Evolutionary conservation across 2,329 filamentous ascomycete species (phyloP).

Genomic region (Sclerotinia glacialis): DNA sequence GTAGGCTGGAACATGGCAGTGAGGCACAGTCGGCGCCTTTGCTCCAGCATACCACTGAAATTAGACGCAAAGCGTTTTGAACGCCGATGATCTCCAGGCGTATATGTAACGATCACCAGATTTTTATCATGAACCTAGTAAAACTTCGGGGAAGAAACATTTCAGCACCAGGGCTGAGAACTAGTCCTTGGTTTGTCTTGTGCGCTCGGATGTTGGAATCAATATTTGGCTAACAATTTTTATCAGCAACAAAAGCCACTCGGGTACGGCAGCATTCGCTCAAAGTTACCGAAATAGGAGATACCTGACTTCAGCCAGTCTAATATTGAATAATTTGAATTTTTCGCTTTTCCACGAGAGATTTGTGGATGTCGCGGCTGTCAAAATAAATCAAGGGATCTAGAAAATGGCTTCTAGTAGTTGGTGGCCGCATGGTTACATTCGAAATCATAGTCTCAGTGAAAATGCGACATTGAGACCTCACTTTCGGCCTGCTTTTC

Average conservation of each 20-base stretch:
- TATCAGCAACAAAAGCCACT: slow-evolving; percentile 9
- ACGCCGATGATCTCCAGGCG: neutral
- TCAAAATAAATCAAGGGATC: neutral
- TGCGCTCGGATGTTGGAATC: neutral
- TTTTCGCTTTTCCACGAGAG: neutral
- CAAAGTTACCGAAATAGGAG: slow-evolving; percentile 2
- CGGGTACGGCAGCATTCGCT: neutral
- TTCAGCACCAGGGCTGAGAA: neutral
- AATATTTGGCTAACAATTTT: neutral
- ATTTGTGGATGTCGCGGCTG: neutral
- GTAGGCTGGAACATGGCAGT: slow-evolving; percentile 8
- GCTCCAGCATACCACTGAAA: neutral
- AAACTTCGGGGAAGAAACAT: no score
- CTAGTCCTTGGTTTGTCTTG: neutral
- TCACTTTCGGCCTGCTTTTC: no score
- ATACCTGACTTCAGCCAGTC: neutral
- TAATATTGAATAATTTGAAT: neutral
- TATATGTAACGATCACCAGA: neutral
- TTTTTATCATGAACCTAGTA: neutral
- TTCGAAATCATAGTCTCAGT: neutral
- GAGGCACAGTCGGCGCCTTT: neutral
- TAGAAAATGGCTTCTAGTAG: neutral
- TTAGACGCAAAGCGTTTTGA: neutral
- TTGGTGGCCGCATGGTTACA: neutral
- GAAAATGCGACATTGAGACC: no score